Percentiles rank a stretch among this genome's conserved stretches.
phyloP scores from a whole-genome alignment of 441 rosid species.

The Rhodomyrtus psidioides region DNA sequence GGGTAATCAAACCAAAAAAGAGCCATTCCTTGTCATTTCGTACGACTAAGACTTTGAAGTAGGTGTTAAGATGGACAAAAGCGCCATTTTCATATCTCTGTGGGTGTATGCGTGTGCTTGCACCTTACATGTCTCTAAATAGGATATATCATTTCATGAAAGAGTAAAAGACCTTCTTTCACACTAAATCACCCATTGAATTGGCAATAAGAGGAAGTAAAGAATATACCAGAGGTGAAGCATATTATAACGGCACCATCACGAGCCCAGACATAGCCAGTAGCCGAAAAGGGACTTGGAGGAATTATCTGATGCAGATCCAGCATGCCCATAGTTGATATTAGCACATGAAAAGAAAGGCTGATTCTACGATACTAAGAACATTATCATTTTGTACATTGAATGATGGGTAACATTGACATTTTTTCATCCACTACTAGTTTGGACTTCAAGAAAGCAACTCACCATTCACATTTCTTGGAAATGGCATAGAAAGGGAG shows the following conservation, averaged over 20 bases:
- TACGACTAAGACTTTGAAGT: background rate
- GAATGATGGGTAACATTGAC: background rate
- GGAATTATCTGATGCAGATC: background rate
- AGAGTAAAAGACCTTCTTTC: background rate
- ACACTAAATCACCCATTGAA: background rate
- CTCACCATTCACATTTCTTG: slow-evolving; percentile 24
- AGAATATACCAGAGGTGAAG: slow-evolving; percentile 69
- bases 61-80: background rate
- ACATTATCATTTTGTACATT: background rate
- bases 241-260: slow-evolving; percentile 67
- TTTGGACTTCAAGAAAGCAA: background rate
- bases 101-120: background rate
- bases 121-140: background rate
- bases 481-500: slow-evolving; percentile 15
- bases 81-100: background rate
- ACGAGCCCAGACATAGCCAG: slow-evolving; percentile 48
- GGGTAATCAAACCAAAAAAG: background rate
- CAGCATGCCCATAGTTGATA: slow-evolving; percentile 36
- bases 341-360: slow-evolving; percentile 21
- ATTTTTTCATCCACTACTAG: background rate
- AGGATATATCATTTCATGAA: background rate
- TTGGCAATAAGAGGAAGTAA: background rate
- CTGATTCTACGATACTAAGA: background rate
- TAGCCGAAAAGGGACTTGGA: slow-evolving; percentile 5
- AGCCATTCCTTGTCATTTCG: background rate